phyloP scores from a whole-genome alignment of 2,329 filamentous ascomycete genomes.

The Xylariaceae sp. region DNA sequence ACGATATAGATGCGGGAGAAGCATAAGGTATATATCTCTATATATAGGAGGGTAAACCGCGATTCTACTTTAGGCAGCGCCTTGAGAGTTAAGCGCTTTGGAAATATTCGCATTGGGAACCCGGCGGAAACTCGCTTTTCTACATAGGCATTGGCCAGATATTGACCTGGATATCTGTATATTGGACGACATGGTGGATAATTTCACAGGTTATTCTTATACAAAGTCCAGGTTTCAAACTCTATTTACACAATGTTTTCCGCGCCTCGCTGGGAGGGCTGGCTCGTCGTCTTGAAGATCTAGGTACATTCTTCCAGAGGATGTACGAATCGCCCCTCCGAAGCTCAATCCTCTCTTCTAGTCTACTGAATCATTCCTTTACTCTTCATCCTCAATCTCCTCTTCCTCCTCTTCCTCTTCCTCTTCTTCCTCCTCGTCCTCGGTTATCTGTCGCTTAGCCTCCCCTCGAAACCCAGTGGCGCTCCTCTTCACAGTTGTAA shows the following conservation, averaged over 20 bases:
- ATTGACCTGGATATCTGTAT: too few species aligned
- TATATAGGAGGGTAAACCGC: not conserved
- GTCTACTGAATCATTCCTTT: not conserved
- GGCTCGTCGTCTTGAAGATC: not conserved
- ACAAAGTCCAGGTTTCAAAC: not conserved
- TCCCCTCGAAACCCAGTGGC: constrained; percentile 24
- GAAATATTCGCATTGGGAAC: too few species aligned
- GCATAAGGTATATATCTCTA: not conserved
- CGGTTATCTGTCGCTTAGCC: constrained; percentile 28
- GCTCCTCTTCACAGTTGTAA: constrained; percentile 28
- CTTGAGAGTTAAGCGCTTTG: too few species aligned
- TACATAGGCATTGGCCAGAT: not conserved
- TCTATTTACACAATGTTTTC: not conserved
- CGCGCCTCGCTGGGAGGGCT: constrained; percentile 7
- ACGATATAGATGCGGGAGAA: not conserved
- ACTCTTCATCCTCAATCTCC: constrained; percentile 7
- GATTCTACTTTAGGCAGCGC: too few species aligned
- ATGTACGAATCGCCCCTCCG: not conserved
- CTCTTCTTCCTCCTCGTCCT: constrained; percentile 3
- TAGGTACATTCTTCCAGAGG: constrained; percentile 15
- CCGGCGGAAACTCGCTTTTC: not conserved
- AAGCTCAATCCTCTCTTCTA: not conserved
- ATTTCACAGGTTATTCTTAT: not conserved
- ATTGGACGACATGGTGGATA: not conserved
- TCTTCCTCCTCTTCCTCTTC: constrained; percentile 14